Percentiles rank a stretch among this genome's conserved stretches.
These are phyloP conservation scores for Fonsecaea nubica DNA, from an alignment of 2,329 filamentous ascomycete genomes.

Conservation along the genomic window DNA sequence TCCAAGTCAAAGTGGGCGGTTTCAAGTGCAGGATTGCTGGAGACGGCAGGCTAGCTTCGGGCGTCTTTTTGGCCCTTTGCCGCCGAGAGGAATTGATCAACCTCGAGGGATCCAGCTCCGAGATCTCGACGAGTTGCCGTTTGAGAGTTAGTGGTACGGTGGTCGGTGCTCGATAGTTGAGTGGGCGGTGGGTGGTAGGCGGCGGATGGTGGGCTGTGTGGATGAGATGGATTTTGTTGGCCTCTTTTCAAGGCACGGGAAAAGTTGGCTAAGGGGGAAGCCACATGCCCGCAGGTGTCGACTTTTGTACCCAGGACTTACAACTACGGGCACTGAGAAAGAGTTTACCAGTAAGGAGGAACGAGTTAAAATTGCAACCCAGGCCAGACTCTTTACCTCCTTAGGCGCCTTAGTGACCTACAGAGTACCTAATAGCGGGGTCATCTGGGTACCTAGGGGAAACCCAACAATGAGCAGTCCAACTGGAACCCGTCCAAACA, in stretches of 20 bases:
- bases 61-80: slow-evolving; percentile 8
- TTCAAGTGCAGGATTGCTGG: slow-evolving; percentile 4
- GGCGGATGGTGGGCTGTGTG: neutral
- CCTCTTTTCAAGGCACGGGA: neutral
- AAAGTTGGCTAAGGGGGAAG: neutral
- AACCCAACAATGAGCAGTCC: slow-evolving; percentile 2
- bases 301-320: neutral
- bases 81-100: slow-evolving; percentile 19
- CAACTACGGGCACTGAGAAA: neutral
- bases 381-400: neutral
- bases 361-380: neutral
- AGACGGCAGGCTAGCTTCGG: slow-evolving; percentile 8
- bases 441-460: neutral
- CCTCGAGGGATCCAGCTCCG: slow-evolving; percentile 8
- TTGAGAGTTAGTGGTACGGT: slow-evolving; percentile 18
- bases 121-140: slow-evolving; percentile 11
- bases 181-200: neutral
- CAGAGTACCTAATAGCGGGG: neutral
- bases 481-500: neutral
- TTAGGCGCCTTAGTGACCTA: neutral
- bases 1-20: slow-evolving; percentile 8
- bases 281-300: neutral
- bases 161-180: neutral
- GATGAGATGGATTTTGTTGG: slow-evolving; percentile 10
- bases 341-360: neutral